phyloP scores from a whole-genome alignment of 805 yeast genomes.

The Citeromyces matritensis region DNA sequence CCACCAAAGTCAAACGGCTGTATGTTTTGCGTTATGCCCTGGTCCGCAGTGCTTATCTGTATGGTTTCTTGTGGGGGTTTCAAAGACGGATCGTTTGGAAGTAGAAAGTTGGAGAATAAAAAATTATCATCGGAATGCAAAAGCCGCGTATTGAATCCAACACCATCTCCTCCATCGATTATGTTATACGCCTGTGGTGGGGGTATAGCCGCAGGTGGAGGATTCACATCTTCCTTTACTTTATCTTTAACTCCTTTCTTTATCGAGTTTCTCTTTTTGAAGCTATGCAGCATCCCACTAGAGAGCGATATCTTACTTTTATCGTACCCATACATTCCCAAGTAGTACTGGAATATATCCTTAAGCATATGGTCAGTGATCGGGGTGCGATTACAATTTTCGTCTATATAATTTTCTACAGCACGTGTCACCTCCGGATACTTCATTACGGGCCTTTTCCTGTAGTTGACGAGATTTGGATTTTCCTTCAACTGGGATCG shows the following conservation, averaged over 20 bases:
- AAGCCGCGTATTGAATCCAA: slow-evolving; percentile 19
- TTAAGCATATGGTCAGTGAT: neutral
- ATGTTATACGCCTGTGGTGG: too few relatives aligned
- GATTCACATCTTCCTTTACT: too few relatives aligned
- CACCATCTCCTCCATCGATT: slow-evolving; percentile 1
- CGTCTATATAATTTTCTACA: slow-evolving; percentile 12
- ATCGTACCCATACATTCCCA: slow-evolving; percentile 9
- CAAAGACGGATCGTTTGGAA: neutral
- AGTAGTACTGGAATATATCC: slow-evolving; percentile 4
- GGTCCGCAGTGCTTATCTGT: neutral
- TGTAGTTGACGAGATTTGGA: slow-evolving; percentile 13
- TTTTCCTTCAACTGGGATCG: slow-evolving; percentile 9
- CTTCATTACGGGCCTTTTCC: slow-evolving; percentile 15
- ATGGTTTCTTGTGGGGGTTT: neutral
- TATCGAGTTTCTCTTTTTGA: slow-evolving; percentile 14
- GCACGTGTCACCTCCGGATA: slow-evolving; percentile 16
- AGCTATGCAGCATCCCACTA: slow-evolving; percentile 17
- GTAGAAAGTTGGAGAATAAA: neutral
- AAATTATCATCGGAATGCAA: slow-evolving; percentile 19
- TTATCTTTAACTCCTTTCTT: neutral
- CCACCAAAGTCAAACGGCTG: neutral
- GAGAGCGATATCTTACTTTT: slow-evolving; percentile 11
- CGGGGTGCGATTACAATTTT: too few relatives aligned
- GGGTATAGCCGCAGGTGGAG: too few relatives aligned
- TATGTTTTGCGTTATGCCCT: neutral